phyloP scores from a whole-genome alignment of 2,329 filamentous ascomycete genomes.

The Ceratocystis smalleyi region DNA sequence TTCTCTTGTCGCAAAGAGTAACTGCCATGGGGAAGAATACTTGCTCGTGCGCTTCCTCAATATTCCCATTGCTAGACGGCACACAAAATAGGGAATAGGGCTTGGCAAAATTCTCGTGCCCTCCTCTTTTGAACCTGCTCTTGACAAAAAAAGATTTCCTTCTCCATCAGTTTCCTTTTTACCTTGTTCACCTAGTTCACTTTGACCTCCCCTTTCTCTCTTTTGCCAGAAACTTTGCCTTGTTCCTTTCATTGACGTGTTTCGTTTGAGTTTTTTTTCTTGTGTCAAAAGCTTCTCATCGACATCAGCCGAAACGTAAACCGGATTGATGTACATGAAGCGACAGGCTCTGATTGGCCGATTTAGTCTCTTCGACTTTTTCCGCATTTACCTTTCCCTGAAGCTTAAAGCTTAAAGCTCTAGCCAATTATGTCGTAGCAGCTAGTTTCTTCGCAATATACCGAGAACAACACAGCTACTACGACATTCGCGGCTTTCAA shows the following conservation, averaged over 20 bases:
- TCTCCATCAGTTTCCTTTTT: neutral
- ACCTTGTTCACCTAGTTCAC: neutral
- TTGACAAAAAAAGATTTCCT: neutral
- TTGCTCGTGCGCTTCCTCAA: too few relatives aligned
- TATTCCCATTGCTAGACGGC: neutral
- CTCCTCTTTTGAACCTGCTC: neutral
- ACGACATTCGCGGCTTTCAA: neutral
- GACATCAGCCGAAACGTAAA: slow-evolving; percentile 14
- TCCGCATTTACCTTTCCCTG: neutral
- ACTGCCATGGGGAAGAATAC: too few relatives aligned
- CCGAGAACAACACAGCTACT: neutral
- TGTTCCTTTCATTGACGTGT: neutral
- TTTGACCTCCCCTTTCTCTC: neutral
- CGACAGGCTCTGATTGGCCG: slow-evolving; percentile 13
- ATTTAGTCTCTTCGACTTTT: neutral
- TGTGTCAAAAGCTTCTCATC: slow-evolving; percentile 15
- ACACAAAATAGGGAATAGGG: neutral
- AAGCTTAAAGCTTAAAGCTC: slow-evolving; percentile 2
- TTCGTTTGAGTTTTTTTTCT: slow-evolving; percentile 1
- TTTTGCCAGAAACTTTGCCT: neutral
- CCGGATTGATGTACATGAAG: slow-evolving; percentile 15
- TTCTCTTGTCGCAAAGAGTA: too few relatives aligned
- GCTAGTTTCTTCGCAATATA: neutral
- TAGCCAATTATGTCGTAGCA: neutral
- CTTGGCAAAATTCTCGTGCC: neutral